Base-by-base conservation (phyloP, 345 rosid genomes). In the Eucalyptus erythrocorys region DNA sequence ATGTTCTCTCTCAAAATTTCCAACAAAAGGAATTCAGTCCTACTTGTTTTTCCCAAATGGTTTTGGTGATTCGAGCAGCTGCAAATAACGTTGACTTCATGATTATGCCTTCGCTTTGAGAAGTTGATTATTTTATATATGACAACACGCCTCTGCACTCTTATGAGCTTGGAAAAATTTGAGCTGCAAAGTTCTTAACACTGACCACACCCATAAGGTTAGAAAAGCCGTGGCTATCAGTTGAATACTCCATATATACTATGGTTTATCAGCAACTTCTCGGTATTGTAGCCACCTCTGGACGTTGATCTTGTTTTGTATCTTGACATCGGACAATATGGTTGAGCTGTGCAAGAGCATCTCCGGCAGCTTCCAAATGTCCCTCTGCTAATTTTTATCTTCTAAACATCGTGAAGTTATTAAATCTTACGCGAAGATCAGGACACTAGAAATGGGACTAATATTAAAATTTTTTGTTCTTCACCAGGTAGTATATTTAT, bases 401-500 rank as follows among this genome's bases (percentile, higher is more conserved):
- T 7, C 30, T 24, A n/a, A 22, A n/a, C 9, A 2, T 48, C 47
- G 26, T 34, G 14, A 27, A 51, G 40, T 51, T 22, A n/a, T 9
- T 9, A 24, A 66, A 66, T 66, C 40, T 66, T n/a, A 66, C 2
- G 40, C 10, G 0, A n/a, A 66, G 10, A 15, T 66, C 37, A 66
- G 40, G 76, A 66, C 40, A n/a, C 76, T 32, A 4, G 34, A 66
- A 66, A 32, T 59, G 7, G 13, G 68, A 61, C 68, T 13, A 15
- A 13, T 34, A 61, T 61, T 61, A 61, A 13, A 4, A 30, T 66
- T 43, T 6, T 85, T 48, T 85, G n/a, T 85, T 30, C 49, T 45
- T 85, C 66, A 87, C 80, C 91, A 94, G 95, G 93, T n/a, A 89
- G 81, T 40, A 90, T 92, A 40, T 93, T 89, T 85, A 34, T 91